Base-by-base conservation (phyloP, 2,329 filamentous ascomycete genomes). In the Dactylellina leptospora region DNA sequence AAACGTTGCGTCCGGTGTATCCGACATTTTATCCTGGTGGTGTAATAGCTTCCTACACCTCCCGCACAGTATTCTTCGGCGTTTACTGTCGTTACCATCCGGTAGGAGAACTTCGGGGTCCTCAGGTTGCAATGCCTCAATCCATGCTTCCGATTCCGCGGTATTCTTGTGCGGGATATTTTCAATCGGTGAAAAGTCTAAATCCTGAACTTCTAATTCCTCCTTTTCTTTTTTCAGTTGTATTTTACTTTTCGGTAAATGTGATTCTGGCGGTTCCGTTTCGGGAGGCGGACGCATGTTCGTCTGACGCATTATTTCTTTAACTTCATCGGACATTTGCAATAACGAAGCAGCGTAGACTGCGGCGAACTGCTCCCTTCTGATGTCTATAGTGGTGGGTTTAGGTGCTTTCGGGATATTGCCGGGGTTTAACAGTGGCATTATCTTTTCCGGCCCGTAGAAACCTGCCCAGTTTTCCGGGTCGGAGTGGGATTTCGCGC, bases 1-100 rank as follows among this genome's bases (percentile, higher is more conserved):
- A 74, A 97, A 85, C 0, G 88, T 89, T 0, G 95, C 95, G 28
- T 77, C 75, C 5, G 75, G 63, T 1, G 71, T 75, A 4, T 75
- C 51, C 5, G 74, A 68, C 4, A 71, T 20, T n/a, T 59, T 69
- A 77, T 96, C 91, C 71, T 87, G 86, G 78, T 97, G 89, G 79
- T 97, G 88, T 20, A 89, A 80, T 23, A 99, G 83, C 30, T 87
- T 84, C 79, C 97, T 92, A 77, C 95, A 99, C 77, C 95, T 87
- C 75, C 95, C 90, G 81, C 95, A 99, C 4, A 96, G 80, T 20
- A 72, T 59, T 2, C 45, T 47, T 6, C 48, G 40, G 0, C 90
- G 90, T 2, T 81, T 76, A 62, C 51, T 53, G 40, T 58, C 30
- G 13, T 61, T 27, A 10, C n/a, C 25, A n/a, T n/a, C n/a, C n/a